phyloP scores from a whole-genome alignment of 768 basidiomycete species.

The Kwoniella heveanensis region DNA sequence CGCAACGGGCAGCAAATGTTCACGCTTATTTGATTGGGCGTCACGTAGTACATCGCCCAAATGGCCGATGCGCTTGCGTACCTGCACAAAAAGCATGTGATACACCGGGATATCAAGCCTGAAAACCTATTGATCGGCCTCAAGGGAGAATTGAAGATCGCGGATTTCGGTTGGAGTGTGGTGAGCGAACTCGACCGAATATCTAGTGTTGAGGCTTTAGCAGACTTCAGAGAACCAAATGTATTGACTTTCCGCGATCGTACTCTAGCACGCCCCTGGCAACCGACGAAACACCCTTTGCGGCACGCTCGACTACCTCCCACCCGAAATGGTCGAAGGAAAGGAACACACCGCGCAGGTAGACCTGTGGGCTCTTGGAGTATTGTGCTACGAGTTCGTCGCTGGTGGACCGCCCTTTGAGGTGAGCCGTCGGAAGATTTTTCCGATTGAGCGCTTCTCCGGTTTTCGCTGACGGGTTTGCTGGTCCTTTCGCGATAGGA shows the following conservation, averaged over 20 bases:
- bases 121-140: slow-evolving; percentile 84
- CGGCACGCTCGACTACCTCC: slow-evolving; percentile 93
- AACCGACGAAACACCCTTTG: slow-evolving; percentile 84
- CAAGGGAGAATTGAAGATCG: slow-evolving; percentile 96
- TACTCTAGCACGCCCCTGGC: slow-evolving; percentile 72
- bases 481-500: slow-evolving; percentile 19
- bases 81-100: slow-evolving; percentile 92
- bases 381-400: slow-evolving; percentile 94
- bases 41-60: slow-evolving; percentile 80
- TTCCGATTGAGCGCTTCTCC: too few species aligned
- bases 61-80: slow-evolving; percentile 96
- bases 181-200: slow-evolving; percentile 44
- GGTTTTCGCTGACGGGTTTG: too few species aligned
- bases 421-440: slow-evolving; percentile 45
- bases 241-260: neutral
- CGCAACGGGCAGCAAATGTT: too few species aligned
- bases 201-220: too few species aligned
- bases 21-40: neutral
- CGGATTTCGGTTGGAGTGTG: slow-evolving; percentile 93
- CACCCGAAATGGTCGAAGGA: slow-evolving; percentile 97
- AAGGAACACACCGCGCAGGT: slow-evolving; percentile 86
- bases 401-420: slow-evolving; percentile 84
- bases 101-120: slow-evolving; percentile 98
- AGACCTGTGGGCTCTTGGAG: slow-evolving; percentile 95
- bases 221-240: too few species aligned